phyloP scores from a whole-genome alignment of 2,329 filamentous ascomycete species.

The Talaromyces sp. region DNA sequence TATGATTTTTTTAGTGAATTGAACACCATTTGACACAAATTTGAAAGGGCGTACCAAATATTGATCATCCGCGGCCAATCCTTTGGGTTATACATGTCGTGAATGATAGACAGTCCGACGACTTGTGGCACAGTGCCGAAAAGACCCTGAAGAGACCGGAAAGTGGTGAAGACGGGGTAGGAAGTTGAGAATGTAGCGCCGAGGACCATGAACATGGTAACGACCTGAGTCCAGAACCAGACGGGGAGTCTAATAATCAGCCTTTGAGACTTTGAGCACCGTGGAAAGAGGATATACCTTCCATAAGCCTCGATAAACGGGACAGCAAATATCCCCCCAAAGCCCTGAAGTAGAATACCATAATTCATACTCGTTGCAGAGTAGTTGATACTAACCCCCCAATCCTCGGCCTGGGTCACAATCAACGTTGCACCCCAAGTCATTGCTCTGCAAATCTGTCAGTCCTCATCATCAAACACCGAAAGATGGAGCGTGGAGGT shows the following conservation, averaged over 20 bases:
- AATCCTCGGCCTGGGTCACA: constrained; percentile 38
- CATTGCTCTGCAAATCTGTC: constrained; percentile 29
- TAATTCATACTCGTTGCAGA: constrained; percentile 41
- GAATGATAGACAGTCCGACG: constrained; percentile 39
- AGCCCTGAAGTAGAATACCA: constrained; percentile 38
- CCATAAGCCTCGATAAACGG: constrained; percentile 41
- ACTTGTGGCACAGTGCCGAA: constrained; percentile 41
- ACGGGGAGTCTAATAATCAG: constrained; percentile 35
- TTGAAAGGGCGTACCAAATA: constrained; percentile 28
- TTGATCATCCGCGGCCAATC: constrained; percentile 41
- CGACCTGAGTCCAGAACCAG: constrained; percentile 42
- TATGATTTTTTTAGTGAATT: neutral
- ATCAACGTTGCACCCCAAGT: constrained; percentile 41
- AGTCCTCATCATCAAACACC: neutral
- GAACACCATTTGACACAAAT: neutral
- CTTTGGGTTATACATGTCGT: constrained; percentile 36
- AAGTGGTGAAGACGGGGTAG: constrained; percentile 40
- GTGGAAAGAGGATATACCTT: constrained; percentile 26
- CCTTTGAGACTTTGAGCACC: neutral
- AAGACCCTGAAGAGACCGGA: constrained; percentile 38
- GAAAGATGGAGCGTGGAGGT: neutral
- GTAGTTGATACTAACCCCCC: constrained; percentile 31
- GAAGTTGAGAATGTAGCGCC: constrained; percentile 39
- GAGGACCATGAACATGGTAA: constrained; percentile 39
- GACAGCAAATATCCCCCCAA: constrained; percentile 38